Conservation (phyloP, 108 stramenopile species). For the Nitzschia palea region DNA sequence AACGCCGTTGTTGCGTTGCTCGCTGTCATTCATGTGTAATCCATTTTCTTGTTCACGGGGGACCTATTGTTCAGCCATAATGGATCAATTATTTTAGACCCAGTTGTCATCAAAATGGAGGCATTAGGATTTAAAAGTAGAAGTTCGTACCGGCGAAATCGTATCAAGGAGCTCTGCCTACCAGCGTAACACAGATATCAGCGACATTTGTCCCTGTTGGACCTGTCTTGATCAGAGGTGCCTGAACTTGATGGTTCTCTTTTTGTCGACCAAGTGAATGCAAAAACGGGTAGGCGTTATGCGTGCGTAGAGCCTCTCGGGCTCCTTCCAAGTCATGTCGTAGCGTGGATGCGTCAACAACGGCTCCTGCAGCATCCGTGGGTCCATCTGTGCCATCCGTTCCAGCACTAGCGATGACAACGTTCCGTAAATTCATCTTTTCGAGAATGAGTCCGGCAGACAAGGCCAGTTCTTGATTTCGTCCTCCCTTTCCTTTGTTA, state of each 20-base stretch:
- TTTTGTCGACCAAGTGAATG: constrained; percentile 6
- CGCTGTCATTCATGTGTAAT: too few relatives aligned
- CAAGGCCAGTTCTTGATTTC: constrained; percentile 88
- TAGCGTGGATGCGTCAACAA: constrained; percentile 74
- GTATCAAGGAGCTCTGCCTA: constrained; percentile 20
- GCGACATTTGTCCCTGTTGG: constrained; percentile 90
- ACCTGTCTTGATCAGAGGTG: constrained; percentile 66
- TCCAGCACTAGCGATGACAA: constrained; percentile 72
- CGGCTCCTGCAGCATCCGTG: constrained; percentile 87
- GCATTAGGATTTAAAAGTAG: too few relatives aligned
- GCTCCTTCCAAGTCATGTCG: constrained; percentile 35
- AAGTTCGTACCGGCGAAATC: too few relatives aligned
- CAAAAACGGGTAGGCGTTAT: constrained; percentile 72
- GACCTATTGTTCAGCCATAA: too few relatives aligned
- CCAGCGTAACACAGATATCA: constrained; percentile 75
- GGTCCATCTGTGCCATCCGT: constrained; percentile 92
- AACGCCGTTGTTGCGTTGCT: too few relatives aligned
- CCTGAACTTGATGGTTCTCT: background rate
- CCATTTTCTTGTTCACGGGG: too few relatives aligned
- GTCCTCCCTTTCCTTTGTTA: constrained; percentile 72
- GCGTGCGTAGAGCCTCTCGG: constrained; percentile 54
- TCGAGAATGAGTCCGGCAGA: constrained; percentile 63
- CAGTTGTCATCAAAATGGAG: too few relatives aligned
- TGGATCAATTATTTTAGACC: too few relatives aligned
- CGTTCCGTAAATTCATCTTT: constrained; percentile 57